Evolutionary conservation across 225 moss, liverwort and hornwort genomes (phyloP), one percentile per base, ranked within the genome.

Genomic region (Pseudoscleropodium purum): DNA sequence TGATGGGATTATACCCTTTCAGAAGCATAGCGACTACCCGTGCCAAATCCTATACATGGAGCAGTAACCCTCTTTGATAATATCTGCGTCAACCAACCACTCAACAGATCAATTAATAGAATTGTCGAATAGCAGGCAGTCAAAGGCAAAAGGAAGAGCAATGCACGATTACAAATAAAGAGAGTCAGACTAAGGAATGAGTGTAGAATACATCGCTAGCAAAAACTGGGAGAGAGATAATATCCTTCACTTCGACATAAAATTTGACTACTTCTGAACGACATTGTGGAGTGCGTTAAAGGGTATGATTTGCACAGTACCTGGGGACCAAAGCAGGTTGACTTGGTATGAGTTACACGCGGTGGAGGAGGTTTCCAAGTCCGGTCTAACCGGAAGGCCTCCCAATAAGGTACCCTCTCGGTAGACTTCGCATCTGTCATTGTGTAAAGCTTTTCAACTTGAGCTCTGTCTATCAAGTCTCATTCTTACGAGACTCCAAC

Each of bases 281-380:
- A 79, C 41, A 52, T 85, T 79, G 75, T 73, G 30, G 39, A 85
- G 82, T 54, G 56, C 78, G 59, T 17, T 36, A 84, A 45, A 78
- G 65, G 66, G 11, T 24, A 43, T 11, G 31, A 79, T 82, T 79
- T 81, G 84, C 56, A 89, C 43, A 29, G 57, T 45, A 94, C 95
- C 90, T 95, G 95, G 29, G 95, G 95, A 75, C 95, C 95, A 90
- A 95, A 95, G n/a, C 90, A 89, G 64, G 95, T 92, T 19, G 95
- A 95, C 85, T 93, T 95, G 81, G 69, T 86, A 57, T 88, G 90
- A 43, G 91, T 90, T 61, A 87, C 89, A 81, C 89, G 92, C 33
- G 85, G 88, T 49, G 92, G 90, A 59, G 45, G 64, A 90, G 93
- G 91, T 81, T 90, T 89, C 95, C 95, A 95, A 59, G 88, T 83